Base-by-base conservation (phyloP, 1,284 basidiomycete genomes). In the Irpex rosettiformis region DNA sequence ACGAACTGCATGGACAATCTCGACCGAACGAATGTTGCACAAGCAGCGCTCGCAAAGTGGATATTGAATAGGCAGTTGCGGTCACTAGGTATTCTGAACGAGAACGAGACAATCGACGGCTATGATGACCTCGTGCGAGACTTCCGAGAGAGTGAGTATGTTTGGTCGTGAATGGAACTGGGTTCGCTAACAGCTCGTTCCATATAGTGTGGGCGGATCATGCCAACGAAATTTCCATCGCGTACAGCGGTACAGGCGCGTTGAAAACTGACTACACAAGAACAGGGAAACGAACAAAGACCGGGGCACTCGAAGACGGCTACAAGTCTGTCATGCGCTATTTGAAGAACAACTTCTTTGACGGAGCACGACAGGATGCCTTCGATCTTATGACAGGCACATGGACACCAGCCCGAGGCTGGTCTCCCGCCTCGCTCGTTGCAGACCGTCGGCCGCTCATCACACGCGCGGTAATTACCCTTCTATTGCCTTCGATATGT, bases 191-290 rank as follows among this genome's bases (percentile, higher is more conserved):
- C n/a, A 43, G 28, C 16, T 30, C 10, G 6, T 56, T 16, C 21
- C 48, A 16, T 61, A 2, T 61, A 96, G 95, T 98, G 72, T 99
- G 97, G 97, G 91, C 97, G 21, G 93, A 99, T 70, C 96, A 99
- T 70, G 97, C 94, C 18, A 94, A 99, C 73, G 79, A 82, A 54
- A 92, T 99, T 63, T 90, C 94, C 1, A 87, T 83, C 60, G 95
- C 96, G 0, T 99, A 99, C 74, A 91, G 88, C 55, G 97, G 97
- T 24, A 96, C 96, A 22, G 96, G 93, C 13, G 97, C 97, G 1
- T 77, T 99, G 65, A 99, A 99, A 75, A 95, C 94, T 1, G 97
- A 99, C 75, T 98, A 94, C 71, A 99, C 96, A 7, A 81, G 94
- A 52, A 98, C 95, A 0, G 96, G 95, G 66, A 91, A 91, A 72